Evolutionary conservation across 2,329 filamentous ascomycete genomes (phyloP).

Genomic region (Fusarium chlamydosporum): DNA sequence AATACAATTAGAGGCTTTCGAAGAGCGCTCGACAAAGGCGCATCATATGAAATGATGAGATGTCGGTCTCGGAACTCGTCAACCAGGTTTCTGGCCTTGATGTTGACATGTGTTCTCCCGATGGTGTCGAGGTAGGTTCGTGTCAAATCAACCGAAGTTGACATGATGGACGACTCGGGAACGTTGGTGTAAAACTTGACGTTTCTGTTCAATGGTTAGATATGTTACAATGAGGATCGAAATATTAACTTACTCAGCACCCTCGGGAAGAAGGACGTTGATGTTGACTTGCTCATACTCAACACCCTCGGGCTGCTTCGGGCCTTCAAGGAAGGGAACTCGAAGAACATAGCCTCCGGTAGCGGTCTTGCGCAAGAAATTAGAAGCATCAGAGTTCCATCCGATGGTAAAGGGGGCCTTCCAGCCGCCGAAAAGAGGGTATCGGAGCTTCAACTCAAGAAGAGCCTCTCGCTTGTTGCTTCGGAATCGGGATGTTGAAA

Average conservation of each 20-base stretch:
- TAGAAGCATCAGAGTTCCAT: constrained; percentile 89
- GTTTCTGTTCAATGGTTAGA: constrained; percentile 72
- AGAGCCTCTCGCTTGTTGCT: constrained; percentile 81
- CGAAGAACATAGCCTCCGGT: constrained; percentile 85
- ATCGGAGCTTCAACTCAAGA: constrained; percentile 92
- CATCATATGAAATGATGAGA: constrained; percentile 89
- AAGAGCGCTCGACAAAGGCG: constrained; percentile 79
- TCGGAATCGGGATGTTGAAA: constrained; percentile 92
- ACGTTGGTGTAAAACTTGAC: constrained; percentile 82
- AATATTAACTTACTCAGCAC: constrained; percentile 76
- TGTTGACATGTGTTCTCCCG: constrained; percentile 84
- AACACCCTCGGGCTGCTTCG: constrained; percentile 85
- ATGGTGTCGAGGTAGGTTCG: constrained; percentile 95
- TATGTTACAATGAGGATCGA: not conserved
- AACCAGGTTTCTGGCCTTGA: constrained; percentile 88
- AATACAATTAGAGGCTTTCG: constrained; percentile 91
- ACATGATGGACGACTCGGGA: constrained; percentile 72
- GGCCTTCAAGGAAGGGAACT: constrained; percentile 93
- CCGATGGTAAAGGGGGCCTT: constrained; percentile 97
- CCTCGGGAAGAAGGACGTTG: constrained; percentile 90
- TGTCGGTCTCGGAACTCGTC: constrained; percentile 90
- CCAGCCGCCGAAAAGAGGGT: constrained; percentile 97
- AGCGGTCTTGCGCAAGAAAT: constrained; percentile 77
- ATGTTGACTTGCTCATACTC: constrained; percentile 87
- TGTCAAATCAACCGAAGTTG: constrained; percentile 73